Evolutionary conservation across 257 asterid species (phyloP), one percentile per base, ranked within the genome.

Genomic region (Nicotiana benthamiana): DNA sequence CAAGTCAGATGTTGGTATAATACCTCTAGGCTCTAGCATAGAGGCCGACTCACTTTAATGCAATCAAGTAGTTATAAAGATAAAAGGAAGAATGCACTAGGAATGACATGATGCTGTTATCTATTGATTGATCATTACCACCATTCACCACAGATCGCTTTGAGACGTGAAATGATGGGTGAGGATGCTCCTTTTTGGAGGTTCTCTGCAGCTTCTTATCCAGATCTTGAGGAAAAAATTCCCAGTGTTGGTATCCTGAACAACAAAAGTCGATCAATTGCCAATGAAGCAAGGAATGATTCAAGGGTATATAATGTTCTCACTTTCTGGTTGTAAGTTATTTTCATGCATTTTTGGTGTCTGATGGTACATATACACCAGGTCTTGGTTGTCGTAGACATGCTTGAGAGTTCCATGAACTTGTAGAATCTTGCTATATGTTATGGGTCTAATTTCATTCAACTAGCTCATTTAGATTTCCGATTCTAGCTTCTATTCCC

Each of bases 131-230:
- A 78, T 40, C 74, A 60, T 30, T 64, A 34, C 13, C 60, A 79
- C 59, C 65, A 28, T 80, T n/a, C 59, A 79, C 60, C 65, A 28
- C 81, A 93, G 98, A 92, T 93, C 82, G 96, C 98, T 63, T 81
- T 93, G 85, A 87, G 96, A 86, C 88, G 98, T 84, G 98, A 93
- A 84, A 90, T 83, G 89, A 89, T 92, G 97, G 98, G 98, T 0
- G 93, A 90, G 89, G 88, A 91, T 67, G 97, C 97, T 86, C 97
- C 97, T 10, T 93, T 91, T 88, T 92, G 97, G 98, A 90, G 90
- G 88, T 91, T 92, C 86, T 92, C 96, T 81, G 92, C 94, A 46
- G 93, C 97, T 86, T 92, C 98, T 53, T 92, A 93, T 89, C 97
- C 98, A 81, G 98, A 93, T 86, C 92, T 93, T 54, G 89, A 83